Evolutionary conservation across 208 protist species (phyloP).

Genomic region (Crithidia bombi): DNA sequence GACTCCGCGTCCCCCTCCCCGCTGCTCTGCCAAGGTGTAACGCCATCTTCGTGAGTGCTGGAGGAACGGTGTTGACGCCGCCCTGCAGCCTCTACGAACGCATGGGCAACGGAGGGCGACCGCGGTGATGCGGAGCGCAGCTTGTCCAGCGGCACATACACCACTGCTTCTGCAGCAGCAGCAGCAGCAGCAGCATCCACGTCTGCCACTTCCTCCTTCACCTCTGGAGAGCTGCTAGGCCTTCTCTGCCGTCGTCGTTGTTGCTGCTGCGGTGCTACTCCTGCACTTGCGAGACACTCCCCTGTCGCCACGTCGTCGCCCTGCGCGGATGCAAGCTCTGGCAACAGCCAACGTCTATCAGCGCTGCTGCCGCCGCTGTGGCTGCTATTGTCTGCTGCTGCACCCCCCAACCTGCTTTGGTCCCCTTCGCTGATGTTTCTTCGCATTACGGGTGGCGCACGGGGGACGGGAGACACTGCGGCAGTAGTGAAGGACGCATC

Average conservation of each 20-base stretch:
- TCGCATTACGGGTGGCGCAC: not conserved
- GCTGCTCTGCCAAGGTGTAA: not conserved
- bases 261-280: not conserved
- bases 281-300: not conserved
- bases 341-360: conserved; percentile 22
- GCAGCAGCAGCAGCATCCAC: not conserved
- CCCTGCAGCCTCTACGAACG: not conserved
- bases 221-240: not conserved
- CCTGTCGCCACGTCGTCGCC: not conserved
- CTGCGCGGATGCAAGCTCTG: conserved; percentile 19
- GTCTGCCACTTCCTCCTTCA: not conserved
- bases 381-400: too few species aligned
- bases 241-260: not conserved
- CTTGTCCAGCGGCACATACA: conserved; percentile 3
- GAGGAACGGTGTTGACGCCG: not conserved
- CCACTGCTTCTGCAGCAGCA: not conserved
- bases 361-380: too few species aligned
- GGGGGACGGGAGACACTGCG: conserved; percentile 4
- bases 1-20: not conserved
- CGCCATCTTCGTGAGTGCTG: not conserved
- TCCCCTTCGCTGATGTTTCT: not conserved
- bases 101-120: conserved; percentile 1
- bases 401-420: not conserved
- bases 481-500: not conserved
- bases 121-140: conserved; percentile 13